Percentiles rank a stretch among this genome's conserved stretches.
These are phyloP conservation scores for Rhizomucor pusillus DNA, from an alignment of 371 early-diverging fungal species.

Conservation along the genomic window DNA sequence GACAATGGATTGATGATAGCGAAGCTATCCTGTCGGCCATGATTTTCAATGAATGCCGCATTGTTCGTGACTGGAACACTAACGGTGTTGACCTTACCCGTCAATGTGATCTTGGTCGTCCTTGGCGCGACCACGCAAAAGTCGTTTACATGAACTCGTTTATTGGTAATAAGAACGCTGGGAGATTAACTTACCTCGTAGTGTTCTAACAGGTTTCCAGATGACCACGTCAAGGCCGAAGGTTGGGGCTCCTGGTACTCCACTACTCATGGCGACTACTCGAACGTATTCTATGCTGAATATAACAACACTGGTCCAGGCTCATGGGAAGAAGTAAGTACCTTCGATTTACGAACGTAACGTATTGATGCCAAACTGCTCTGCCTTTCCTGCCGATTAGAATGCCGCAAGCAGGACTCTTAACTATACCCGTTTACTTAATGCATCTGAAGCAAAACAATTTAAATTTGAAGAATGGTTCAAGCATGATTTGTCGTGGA, in stretches of 20 bases:
- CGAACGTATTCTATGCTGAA: slow-evolving; percentile 19
- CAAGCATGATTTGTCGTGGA: slow-evolving; percentile 3
- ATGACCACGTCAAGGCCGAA: slow-evolving; percentile 13
- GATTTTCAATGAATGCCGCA: slow-evolving; percentile 7
- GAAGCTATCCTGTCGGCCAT: slow-evolving; percentile 13
- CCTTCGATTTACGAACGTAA: neutral
- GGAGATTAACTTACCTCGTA: neutral
- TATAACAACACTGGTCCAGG: slow-evolving; percentile 26
- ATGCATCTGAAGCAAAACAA: slow-evolving; percentile 1
- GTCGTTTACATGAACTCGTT: slow-evolving; percentile 24
- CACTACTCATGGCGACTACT: slow-evolving; percentile 8
- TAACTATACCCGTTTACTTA: slow-evolving; percentile 1
- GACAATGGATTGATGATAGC: slow-evolving; percentile 8
- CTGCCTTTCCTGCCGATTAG: neutral
- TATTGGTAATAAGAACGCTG: slow-evolving; percentile 2
- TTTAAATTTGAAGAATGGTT: neutral
- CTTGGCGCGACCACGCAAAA: slow-evolving; percentile 28
- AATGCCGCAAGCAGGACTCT: neutral
- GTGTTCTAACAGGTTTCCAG: neutral
- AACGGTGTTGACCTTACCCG: slow-evolving; percentile 5
- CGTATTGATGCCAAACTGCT: no score
- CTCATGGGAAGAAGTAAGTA: slow-evolving; percentile 5
- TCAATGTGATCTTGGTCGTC: slow-evolving; percentile 20
- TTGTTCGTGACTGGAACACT: slow-evolving; percentile 6
- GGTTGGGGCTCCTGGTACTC: slow-evolving; percentile 22